Evolutionary conservation across 352 stramenopile species (phyloP), one percentile per base, ranked within the genome.

Genomic region (Pythium rhizo-oryzae): DNA sequence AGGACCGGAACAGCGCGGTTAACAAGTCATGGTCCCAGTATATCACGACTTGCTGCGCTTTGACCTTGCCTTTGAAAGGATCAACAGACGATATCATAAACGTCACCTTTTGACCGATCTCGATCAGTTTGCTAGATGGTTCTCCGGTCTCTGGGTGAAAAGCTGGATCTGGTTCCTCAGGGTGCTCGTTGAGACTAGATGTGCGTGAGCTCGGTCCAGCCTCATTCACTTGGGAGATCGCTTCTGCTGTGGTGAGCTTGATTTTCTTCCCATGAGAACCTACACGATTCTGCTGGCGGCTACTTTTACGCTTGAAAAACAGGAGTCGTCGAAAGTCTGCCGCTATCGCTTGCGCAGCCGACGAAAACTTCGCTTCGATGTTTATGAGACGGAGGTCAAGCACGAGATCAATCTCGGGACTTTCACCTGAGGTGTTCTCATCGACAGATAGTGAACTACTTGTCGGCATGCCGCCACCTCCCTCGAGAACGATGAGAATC

Each of bases 21-120:
- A 93, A 57, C 24, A 92, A 65, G 15, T 90, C 80, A 37, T 92
- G 82, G 52, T 93, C 83, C 85, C 85, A 93, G 53, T 92, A 93
- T 4, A 92, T 3, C 1, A 77, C 74, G 8, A 81, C 72, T 67
- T 85, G 83, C 37, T 90, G 70, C 2, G 79, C 58, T 19, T 77
- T 78, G 7, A 92, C 53, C 62, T 82, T 83, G 4, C 62, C 76
- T 28, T 85, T 79, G 25, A 91, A 80, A 50, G 85, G 85, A 19
- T 80, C 63, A 9, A 81, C 66, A 25, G 74, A 88, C 1, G 80
- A 84, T 13, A 89, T 62, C 37, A 87, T 35, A 7, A 93, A 68
- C 8, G 75, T 86, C 21, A 77, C 80, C 67, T 79, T 91, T 1
- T 82, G 74, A 0, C 77, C 64, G 25, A 93, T 62, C 61, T 92